Percentiles rank a stretch among this genome's conserved stretches.
Conservation (phyloP, 352 stramenopile species). For the Globisporangium apiculatum region DNA sequence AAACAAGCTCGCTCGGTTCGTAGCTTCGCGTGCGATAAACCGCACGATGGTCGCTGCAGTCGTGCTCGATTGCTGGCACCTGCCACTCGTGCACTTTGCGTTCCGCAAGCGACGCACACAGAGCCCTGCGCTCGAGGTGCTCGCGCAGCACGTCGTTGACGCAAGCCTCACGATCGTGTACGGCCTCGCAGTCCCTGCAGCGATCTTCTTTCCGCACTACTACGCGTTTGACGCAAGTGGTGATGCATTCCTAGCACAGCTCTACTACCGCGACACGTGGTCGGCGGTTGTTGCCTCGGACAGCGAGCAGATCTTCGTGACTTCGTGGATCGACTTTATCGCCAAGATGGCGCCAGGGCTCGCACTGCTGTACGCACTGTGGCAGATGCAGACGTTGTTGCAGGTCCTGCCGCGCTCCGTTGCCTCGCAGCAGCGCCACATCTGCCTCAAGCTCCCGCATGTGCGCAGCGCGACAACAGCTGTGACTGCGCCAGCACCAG, state of each 20-base stretch:
- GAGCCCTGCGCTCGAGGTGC: slow-evolving; percentile 6
- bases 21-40: slow-evolving; percentile 17
- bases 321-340: slow-evolving; percentile 11
- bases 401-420: slow-evolving; percentile 3
- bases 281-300: neutral
- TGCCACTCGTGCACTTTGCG: slow-evolving; percentile 8
- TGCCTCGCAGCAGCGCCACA: neutral
- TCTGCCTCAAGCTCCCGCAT: slow-evolving; percentile 7
- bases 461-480: neutral
- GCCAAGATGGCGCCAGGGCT: slow-evolving; percentile 10
- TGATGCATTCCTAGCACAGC: neutral
- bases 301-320: slow-evolving; percentile 13
- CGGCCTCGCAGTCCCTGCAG: slow-evolving; percentile 7
- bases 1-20: slow-evolving; percentile 13
- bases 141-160: slow-evolving; percentile 11
- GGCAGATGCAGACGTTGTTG: slow-evolving; percentile 7
- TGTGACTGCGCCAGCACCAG: neutral
- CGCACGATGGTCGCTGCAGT: slow-evolving; percentile 7
- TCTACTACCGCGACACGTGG: slow-evolving; percentile 15
- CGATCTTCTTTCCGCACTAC: slow-evolving; percentile 7
- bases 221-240: neutral
- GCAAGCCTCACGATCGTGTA: slow-evolving; percentile 15
- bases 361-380: slow-evolving; percentile 6
- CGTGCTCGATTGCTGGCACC: slow-evolving; percentile 19
- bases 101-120: slow-evolving; percentile 1